phyloP scores from a whole-genome alignment of 2,329 filamentous ascomycete genomes.

The Alternaria panax region DNA sequence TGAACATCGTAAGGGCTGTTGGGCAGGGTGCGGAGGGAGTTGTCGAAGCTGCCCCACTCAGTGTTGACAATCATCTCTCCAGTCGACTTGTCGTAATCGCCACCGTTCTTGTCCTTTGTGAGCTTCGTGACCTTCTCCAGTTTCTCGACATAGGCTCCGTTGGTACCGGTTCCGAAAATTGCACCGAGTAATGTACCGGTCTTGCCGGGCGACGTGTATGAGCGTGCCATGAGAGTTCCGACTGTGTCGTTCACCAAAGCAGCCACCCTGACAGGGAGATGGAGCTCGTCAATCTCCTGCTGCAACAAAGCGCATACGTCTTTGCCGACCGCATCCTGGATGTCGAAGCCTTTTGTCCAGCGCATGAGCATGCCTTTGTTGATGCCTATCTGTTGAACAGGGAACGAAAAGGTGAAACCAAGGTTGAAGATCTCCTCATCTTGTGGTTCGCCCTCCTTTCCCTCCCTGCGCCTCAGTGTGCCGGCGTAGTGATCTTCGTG shows the following conservation, averaged over 20 bases:
- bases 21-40: constrained; percentile 85
- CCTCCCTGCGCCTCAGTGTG: constrained; percentile 70
- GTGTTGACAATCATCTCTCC: constrained; percentile 98
- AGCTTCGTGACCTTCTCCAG: constrained; percentile 83
- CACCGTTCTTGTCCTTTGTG: constrained; percentile 50
- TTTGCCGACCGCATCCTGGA: constrained; percentile 90
- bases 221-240: constrained; percentile 95
- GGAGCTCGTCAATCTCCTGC: constrained; percentile 83
- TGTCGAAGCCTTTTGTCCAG: constrained; percentile 99
- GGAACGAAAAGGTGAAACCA: constrained; percentile 99
- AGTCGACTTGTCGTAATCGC: constrained; percentile 77
- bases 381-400: constrained; percentile 90
- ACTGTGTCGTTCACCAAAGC: constrained; percentile 98
- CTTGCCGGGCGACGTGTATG: constrained; percentile 90
- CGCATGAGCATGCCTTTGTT: constrained; percentile 94
- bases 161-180: constrained; percentile 97
- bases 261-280: constrained; percentile 90
- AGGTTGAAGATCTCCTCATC: constrained; percentile 87
- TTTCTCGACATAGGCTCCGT: constrained; percentile 97
- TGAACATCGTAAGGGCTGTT: constrained; percentile 82
- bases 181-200: constrained; percentile 88
- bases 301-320: constrained; percentile 94
- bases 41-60: constrained; percentile 99
- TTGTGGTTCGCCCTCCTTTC: constrained; percentile 62
- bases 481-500: constrained; percentile 85